phyloP scores from a whole-genome alignment of 2,329 filamentous ascomycete species.

The Sporothrix dimorphospora region DNA sequence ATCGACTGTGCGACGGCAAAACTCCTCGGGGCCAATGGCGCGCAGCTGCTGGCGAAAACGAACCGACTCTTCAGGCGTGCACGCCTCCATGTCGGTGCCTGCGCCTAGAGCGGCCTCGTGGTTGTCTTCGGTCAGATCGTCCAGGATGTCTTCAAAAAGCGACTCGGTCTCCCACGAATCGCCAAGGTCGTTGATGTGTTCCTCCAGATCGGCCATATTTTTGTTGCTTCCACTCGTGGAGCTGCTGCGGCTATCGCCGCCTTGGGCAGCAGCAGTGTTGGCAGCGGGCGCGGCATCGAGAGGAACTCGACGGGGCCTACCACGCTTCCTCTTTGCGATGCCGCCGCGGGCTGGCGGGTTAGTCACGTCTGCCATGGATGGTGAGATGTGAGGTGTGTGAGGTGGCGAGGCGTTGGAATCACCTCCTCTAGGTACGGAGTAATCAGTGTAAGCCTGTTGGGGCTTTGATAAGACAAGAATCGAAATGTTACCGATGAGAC shows the following conservation, averaged over 20 bases:
- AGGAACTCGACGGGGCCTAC: conserved; percentile 26
- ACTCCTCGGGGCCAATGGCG: conserved; percentile 74
- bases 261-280: background rate
- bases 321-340: conserved; percentile 28
- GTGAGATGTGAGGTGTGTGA: background rate
- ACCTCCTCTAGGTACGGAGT: background rate
- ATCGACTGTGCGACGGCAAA: conserved; percentile 73
- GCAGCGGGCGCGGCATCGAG: conserved; percentile 3
- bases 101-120: conserved; percentile 48
- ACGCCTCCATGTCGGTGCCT: conserved; percentile 52
- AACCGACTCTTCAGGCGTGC: conserved; percentile 69
- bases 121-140: conserved; percentile 59
- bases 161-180: conserved; percentile 67
- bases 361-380: conserved; percentile 18
- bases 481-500: background rate
- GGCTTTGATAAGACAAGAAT: background rate
- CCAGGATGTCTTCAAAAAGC: conserved; percentile 64
- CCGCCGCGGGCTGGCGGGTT: conserved; percentile 16
- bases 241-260: conserved; percentile 4
- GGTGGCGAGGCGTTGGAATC: background rate
- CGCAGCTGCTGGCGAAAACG: conserved; percentile 72
- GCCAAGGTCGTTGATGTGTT: conserved; percentile 54
- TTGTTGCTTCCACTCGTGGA: conserved; percentile 19
- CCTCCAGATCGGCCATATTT: conserved; percentile 50
- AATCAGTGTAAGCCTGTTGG: background rate